Base-by-base conservation (phyloP, 257 asterid species). In the Solanum medicagineum region DNA sequence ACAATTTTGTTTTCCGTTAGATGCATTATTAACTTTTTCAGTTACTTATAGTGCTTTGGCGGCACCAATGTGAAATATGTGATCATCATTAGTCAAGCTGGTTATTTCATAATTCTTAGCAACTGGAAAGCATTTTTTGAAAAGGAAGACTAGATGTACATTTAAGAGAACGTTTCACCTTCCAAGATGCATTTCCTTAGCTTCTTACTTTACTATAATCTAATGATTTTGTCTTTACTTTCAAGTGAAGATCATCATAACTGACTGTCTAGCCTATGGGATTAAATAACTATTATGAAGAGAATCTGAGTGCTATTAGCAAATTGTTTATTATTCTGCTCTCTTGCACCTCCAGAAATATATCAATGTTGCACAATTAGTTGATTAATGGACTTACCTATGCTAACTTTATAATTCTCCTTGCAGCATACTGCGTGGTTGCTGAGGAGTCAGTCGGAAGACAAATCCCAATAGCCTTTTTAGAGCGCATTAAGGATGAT, bases 371-470 rank as follows among this genome's bases (percentile, higher is more conserved):
- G 81, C 81, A 10, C 20, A 75, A 7, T 47, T 75, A 22, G 81
- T 75, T 75, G 57, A 75, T 75, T 24, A 75, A 5, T 22, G 22
- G 81, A 75, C 44, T 45, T 74, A 74, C 81, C 60, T 24, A 75
- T 75, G 62, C 60, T 75, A 75, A 24, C 9, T 75, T 75, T 47
- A 49, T 75, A 19, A 75, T 75, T 24, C 81, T 22, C 40, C 83
- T 51, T 85, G 89, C 92, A 94, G 98, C 98, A 19, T 94, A 93
- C 83, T 94, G 98, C 83, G 95, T 94, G 85, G 98, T 94, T 87
- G 98, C 98, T 59, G 96, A 93, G 87, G 98, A 93, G 80, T 93
- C 97, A n/a, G 94, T 91, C 1, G 98, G 97, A 62, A 89, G 98
- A 29, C 98, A 94, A 89, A 22, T 94, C 36, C 98, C 98, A 3